These are phyloP conservation scores for Clavispora carvajalis DNA, from an alignment of 805 yeast species.

Conservation along the genomic window DNA sequence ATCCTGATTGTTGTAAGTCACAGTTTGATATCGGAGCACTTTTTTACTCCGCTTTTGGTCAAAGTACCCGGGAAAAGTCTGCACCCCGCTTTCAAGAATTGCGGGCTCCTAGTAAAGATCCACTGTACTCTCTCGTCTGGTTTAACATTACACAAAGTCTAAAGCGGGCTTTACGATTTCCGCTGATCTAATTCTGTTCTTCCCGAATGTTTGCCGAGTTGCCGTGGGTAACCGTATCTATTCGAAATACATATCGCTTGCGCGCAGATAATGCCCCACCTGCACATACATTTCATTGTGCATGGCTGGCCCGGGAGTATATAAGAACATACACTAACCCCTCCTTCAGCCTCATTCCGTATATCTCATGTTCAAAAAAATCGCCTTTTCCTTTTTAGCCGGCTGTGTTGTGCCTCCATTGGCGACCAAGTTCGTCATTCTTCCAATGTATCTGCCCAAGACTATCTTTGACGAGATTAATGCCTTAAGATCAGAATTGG, in stretches of 20 bases:
- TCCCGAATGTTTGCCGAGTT: neutral
- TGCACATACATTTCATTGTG: neutral
- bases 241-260: neutral
- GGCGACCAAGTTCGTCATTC: slow-evolving; percentile 21
- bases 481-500: slow-evolving; percentile 25
- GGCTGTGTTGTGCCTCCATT: slow-evolving; percentile 29
- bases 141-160: too few relatives aligned
- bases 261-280: neutral
- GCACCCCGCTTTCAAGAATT: neutral
- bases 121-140: too few relatives aligned
- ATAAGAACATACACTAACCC: too few relatives aligned
- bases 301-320: neutral
- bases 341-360: too few relatives aligned
- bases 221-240: neutral
- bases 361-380: neutral
- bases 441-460: slow-evolving; percentile 21
- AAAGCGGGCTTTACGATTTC: too few relatives aligned
- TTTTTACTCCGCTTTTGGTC: neutral
- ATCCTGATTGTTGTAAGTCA: too few relatives aligned
- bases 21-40: too few relatives aligned
- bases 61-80: neutral
- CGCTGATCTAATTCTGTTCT: too few relatives aligned
- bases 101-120: neutral
- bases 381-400: slow-evolving; percentile 12
- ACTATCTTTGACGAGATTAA: slow-evolving; percentile 25